Evolutionary conservation across 148 eudicot genomes (phyloP), one percentile per base, ranked within the genome.

Genomic region (Fagopyrum tataricum): DNA sequence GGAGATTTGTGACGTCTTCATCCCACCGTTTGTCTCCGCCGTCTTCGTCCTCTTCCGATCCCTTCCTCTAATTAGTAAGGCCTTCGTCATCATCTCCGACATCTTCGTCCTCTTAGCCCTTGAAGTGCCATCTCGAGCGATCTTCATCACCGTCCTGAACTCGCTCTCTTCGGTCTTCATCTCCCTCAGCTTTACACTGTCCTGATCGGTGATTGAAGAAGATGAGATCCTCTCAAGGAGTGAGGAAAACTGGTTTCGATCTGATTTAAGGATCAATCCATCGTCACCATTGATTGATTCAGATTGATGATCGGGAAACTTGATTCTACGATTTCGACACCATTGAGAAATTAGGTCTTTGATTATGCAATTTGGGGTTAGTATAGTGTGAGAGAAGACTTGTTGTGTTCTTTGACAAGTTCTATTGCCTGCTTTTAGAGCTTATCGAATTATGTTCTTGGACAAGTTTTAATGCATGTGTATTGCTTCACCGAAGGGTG

Each of bases 31-130:
- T n/a, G n/a, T n/a, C n/a, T n/a, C n/a, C n/a, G n/a, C n/a, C n/a
- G n/a, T n/a, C n/a, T n/a, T n/a, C n/a, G n/a, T n/a, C n/a, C n/a
- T n/a, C n/a, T n/a, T n/a, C n/a, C n/a, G n/a, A n/a, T n/a, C n/a
- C n/a, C n/a, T n/a, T n/a, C n/a, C n/a, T n/a, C n/a, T n/a, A n/a
- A n/a, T n/a, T n/a, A n/a, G n/a, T n/a, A n/a, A n/a, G n/a, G n/a
- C n/a, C n/a, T n/a, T n/a, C n/a, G n/a, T n/a, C n/a, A n/a, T n/a
- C n/a, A n/a, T n/a, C n/a, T n/a, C n/a, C n/a, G n/a, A n/a, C n/a
- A n/a, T n/a, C n/a, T n/a, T n/a, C n/a, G n/a, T 94, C 41, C 98
- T 88, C 87, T 90, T 89, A 11, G 98, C 98, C 79, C 98, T 88
- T 6, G 97, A 88, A 68, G 93, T 89, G 31, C 98, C 98, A 51